Conservation (phyloP, 495 filamentous ascomycete species). For the Penicillium arizonense region DNA sequence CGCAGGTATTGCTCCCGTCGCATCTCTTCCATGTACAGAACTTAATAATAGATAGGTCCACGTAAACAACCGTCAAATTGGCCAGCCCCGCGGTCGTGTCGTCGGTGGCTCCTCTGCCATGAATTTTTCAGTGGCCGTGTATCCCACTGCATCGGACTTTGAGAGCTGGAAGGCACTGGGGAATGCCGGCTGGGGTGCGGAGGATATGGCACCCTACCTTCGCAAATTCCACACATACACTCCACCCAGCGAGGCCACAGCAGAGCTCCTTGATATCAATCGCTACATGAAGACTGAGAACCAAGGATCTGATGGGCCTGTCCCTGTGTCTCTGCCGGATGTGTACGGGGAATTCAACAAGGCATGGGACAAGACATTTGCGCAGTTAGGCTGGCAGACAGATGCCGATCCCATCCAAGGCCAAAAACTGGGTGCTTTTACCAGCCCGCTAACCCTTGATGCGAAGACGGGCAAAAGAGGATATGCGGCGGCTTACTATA, state of each 20-base stretch:
- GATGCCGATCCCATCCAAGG: constrained; percentile 23
- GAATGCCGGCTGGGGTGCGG: constrained; percentile 50
- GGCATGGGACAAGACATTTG: constrained; percentile 29
- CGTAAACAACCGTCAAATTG: constrained; percentile 23
- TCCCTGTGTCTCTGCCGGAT: constrained; percentile 23
- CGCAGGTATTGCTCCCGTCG: constrained; percentile 37
- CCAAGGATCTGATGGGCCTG: constrained; percentile 20
- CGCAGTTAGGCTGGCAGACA: constrained; percentile 17
- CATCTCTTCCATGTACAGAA: background rate
- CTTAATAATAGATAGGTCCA: constrained; percentile 4
- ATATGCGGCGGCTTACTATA: constrained; percentile 34
- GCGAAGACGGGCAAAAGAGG: constrained; percentile 29
- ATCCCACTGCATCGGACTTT: constrained; percentile 31
- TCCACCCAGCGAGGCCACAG: constrained; percentile 10
- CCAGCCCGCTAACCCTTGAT: constrained; percentile 16
- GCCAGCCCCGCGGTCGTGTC: constrained; percentile 46
- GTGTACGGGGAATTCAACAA: constrained; percentile 20
- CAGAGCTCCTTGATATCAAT: constrained; percentile 8
- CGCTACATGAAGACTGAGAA: constrained; percentile 14
- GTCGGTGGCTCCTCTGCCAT: constrained; percentile 57
- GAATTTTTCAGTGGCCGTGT: constrained; percentile 33
- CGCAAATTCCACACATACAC: constrained; percentile 22
- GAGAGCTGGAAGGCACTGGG: constrained; percentile 51
- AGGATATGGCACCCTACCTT: constrained; percentile 46
- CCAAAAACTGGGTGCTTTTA: constrained; percentile 21